Base-by-base conservation (phyloP, 176 grass and related monocot genomes). In the Raddia distichophylla region DNA sequence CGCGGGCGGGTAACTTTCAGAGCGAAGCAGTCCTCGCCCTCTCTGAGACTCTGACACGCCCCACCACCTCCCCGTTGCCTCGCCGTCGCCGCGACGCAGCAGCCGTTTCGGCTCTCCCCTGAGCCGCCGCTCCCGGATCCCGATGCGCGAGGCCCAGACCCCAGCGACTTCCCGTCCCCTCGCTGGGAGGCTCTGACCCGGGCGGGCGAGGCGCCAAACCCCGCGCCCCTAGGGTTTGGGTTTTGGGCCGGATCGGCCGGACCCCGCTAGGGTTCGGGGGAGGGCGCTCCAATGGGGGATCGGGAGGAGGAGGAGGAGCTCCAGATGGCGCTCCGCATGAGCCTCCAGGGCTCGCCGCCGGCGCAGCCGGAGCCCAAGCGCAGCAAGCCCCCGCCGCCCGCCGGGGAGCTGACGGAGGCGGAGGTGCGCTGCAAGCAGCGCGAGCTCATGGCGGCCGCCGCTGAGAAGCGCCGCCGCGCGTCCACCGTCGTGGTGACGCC, bases 271-370 rank as follows among this genome's bases (percentile, higher is more conserved):
- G 58, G 43, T 56, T 74, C 77, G 27, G 32, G 44, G 33, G 46
- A 8, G 46, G 63, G 63, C 33, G 69, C 71, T 68, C 40, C 85
- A 86, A 89, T 94, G 88, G 83, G 50, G 90, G 86, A 98, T 88
- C 90, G 84, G 60, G 95, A 93, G 67, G 90, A 98, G 66, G 95
- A 98, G 75, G 95, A 98, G 79, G 93, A 95, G 69, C 90, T 98
- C 53, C 83, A 95, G 92, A 98, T 98, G 95, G 90, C 93, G 59
- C 90, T 98, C 57, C 86, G 60, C 60, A 98, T 98, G 95, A 98
- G 93, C 85, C 95, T 98, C 13, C 95, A 95, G 75, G 78, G 92
- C 8, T 89, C 90, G 60, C 90, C 86, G 54, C 89, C 92, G 10
- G 89, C 87, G 77, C 87, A 82, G 77, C 89, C 93, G 49, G 95